Base-by-base conservation (phyloP, 306 rosid genomes). In the Elaeagnus macrophylla region DNA sequence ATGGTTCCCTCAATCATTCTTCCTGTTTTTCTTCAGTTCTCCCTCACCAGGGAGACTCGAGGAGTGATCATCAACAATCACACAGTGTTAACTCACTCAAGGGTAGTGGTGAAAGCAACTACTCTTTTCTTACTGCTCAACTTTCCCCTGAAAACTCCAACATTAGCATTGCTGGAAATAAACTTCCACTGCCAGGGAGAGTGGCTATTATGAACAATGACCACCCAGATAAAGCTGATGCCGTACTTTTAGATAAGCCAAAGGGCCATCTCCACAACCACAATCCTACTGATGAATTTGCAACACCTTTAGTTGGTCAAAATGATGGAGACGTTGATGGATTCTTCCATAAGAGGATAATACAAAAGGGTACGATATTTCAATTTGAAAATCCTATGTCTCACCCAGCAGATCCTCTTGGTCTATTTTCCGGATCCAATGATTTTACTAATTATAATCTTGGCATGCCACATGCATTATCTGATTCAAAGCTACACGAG, bases 401-500 rank as follows among this genome's bases (percentile, higher is more conserved):
- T 36, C 42, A 54, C 54, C 66, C 52, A 52, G 72, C 67, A 38
- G 77, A 71, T 59, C 69, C 54, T 39, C 48, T 51, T 44, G 43
- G 44, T 66, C 54, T 51, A 65, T 72, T 70, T 50, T 60, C 71
- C 16, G 79, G 62, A 59, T 65, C 77, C 37, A 39, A 54, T 55
- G 78, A 67, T 53, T 48, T n/a, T 36, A 32, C 37, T 56, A 68
- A 56, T 61, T 53, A 70, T 61, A 54, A 62, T 54, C 71, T 17
- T 49, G 79, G 81, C 57, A 66, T 85, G 56, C 51, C 75, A n/a
- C 87, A 79, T 77, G 83, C 79, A 0, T 79, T 70, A 66, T 85
- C 95, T 53, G 95, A 85, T 75, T 76, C 95, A 37, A 78, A 77
- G 64, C 67, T 85, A 79, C 68, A 70, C 9, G 79, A 73, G 56